These are phyloP conservation scores for Chimonanthus salicifolius DNA, from an alignment of 164 flowering plant species.

Conservation along the genomic window DNA sequence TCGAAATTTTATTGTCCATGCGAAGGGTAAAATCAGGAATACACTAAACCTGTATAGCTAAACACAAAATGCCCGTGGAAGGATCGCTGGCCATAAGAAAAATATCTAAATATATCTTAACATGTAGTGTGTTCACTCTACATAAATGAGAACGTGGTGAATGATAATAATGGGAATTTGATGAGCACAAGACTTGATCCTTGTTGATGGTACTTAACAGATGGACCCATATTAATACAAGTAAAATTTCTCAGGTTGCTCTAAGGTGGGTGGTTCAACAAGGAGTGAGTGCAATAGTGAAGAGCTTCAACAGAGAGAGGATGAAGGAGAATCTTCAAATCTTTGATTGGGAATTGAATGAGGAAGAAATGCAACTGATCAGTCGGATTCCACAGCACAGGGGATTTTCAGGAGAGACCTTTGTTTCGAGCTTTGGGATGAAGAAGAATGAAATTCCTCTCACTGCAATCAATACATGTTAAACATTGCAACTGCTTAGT, in stretches of 20 bases:
- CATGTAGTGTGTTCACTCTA: no score
- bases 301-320: conserved; percentile 28
- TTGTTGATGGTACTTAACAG: neutral
- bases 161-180: no score
- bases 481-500: no score
- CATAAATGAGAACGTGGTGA: no score
- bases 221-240: no score
- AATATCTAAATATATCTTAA: no score
- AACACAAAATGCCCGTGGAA: no score
- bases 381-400: conserved; percentile 17
- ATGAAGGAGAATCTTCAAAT: conserved; percentile 25
- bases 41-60: no score
- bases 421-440: conserved; percentile 33
- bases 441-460: conserved; percentile 8
- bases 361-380: conserved; percentile 22
- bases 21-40: no score
- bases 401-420: neutral
- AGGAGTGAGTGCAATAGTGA: conserved; percentile 23
- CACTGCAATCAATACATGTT: neutral
- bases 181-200: no score
- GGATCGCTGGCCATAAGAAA: no score
- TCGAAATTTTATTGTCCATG: no score
- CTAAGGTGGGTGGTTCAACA: conserved; percentile 29
- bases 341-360: conserved; percentile 26
- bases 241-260: conserved; percentile 13